Evolutionary conservation across 371 early-diverging fungal species (phyloP), one percentile per base, ranked within the genome.

Genomic region (Mortierella sp.): DNA sequence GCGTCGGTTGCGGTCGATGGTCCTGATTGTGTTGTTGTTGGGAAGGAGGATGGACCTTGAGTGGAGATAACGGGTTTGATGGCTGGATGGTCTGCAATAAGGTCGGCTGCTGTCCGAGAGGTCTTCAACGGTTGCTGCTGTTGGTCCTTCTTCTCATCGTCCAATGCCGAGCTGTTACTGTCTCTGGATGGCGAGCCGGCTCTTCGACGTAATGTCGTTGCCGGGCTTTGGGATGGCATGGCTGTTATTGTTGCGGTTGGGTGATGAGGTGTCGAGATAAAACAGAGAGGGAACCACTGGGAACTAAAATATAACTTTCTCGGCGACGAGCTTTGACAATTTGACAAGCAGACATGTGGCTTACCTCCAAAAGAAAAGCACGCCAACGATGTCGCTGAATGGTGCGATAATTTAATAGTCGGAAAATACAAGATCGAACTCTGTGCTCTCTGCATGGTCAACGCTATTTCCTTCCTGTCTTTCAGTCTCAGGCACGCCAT

Each of bases 61-160:
- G 50, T 9, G 14, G 37, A 7, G 55, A 31, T 16, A 6, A 63
- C 44, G 29, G 77, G 77, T 34, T 77, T 47, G 64, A 77, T 67
- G 29, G 58, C 43, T 19, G 77, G 72, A n/a, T 77, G 72, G 14
- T 66, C 77, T 9, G 63, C 77, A 16, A 77, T 40, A 64, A 77
- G 68, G 34, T 44, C 58, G 2, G 45, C 52, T 11, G 41, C 50
- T 26, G 73, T 52, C 44, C 73, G 50, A 11, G 39, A 22, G 43
- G 73, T 55, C 37, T 73, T 73, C 47, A 55, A 45, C 14, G 24
- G 63, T 24, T 24, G 47, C 6, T 41, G 64, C 40, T 63, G 31
- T 19, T 69, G 24, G 7, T 41, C 9, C 14, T 50, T 22, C 16
- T 31, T 55, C 22, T 61, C 37, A 34, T 61, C 48, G 48, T 48